Percentiles rank a stretch among this genome's conserved stretches.
Evolutionary conservation across 257 asterid genomes (phyloP).

Genomic region (Nicotiana otophora): DNA sequence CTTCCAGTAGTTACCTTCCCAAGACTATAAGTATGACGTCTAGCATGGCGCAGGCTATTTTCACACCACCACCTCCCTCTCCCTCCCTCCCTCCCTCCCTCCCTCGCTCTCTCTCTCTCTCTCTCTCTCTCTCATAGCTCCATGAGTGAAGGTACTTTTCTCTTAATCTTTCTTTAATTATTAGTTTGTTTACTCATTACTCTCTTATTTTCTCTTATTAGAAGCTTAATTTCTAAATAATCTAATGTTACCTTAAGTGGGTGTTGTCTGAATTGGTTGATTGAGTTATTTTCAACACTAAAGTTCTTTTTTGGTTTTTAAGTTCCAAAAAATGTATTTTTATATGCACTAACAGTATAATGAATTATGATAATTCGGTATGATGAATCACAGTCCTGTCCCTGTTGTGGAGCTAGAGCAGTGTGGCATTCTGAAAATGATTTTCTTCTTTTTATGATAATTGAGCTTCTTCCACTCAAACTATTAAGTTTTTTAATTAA

Average conservation of each 20-base stretch:
- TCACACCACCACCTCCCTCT: neutral
- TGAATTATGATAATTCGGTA: too few species aligned
- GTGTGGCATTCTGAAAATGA: too few species aligned
- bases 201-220: neutral
- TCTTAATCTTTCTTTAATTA: neutral
- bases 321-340: too few species aligned
- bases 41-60: neutral
- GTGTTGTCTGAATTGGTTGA: conserved; percentile 1
- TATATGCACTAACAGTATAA: too few species aligned
- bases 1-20: neutral
- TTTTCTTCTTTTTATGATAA: too few species aligned
- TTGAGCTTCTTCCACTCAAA: too few species aligned
- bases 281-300: neutral
- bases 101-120: neutral
- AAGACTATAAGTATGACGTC: neutral
- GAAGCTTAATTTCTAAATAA: neutral
- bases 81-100: neutral
- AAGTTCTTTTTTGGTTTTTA: too few species aligned
- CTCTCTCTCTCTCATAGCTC: neutral
- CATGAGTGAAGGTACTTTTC: neutral
- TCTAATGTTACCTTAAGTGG: neutral
- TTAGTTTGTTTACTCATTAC: neutral
- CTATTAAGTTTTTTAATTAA: too few species aligned
- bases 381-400: too few species aligned
- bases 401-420: too few species aligned